Conservation (phyloP, 352 stramenopile species). For the Globisporangium parvum region DNA sequence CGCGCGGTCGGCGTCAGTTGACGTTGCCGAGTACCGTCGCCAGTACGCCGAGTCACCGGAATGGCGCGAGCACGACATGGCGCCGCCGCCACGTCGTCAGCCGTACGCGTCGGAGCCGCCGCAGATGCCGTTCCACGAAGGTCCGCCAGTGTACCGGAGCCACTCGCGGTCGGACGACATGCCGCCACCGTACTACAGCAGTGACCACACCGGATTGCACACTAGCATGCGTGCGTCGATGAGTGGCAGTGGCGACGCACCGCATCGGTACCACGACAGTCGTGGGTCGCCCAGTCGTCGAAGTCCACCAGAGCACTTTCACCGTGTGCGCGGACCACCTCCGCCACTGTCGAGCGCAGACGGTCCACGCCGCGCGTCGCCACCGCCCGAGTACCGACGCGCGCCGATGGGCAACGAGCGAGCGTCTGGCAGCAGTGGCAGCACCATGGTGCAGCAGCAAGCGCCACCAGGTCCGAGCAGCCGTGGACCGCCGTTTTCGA, state of each 20-base stretch:
- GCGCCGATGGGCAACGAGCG: too few relatives aligned
- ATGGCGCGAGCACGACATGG: constrained; percentile 29
- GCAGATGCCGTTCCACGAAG: neutral
- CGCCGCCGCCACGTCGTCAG: neutral
- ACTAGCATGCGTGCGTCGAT: constrained; percentile 1
- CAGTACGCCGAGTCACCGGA: constrained; percentile 27
- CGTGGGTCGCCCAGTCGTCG: neutral
- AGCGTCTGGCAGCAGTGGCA: neutral
- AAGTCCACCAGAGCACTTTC: constrained; percentile 6
- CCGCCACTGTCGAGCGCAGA: neutral
- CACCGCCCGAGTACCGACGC: neutral
- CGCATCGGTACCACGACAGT: constrained; percentile 9
- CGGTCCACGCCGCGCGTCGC: neutral
- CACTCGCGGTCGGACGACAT: neutral
- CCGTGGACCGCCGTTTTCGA: constrained; percentile 40
- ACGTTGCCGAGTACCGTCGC: constrained; percentile 19
- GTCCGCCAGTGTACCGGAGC: neutral
- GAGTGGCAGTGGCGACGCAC: neutral
- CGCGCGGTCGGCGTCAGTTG: neutral
- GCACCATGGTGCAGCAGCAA: neutral
- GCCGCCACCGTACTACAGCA: constrained; percentile 5
- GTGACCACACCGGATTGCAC: neutral
- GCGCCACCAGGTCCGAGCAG: too few relatives aligned
- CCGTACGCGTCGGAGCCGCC: neutral
- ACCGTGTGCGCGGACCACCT: neutral